phyloP scores from a whole-genome alignment of 2,329 filamentous ascomycete species.

The Diaporthe vexans region DNA sequence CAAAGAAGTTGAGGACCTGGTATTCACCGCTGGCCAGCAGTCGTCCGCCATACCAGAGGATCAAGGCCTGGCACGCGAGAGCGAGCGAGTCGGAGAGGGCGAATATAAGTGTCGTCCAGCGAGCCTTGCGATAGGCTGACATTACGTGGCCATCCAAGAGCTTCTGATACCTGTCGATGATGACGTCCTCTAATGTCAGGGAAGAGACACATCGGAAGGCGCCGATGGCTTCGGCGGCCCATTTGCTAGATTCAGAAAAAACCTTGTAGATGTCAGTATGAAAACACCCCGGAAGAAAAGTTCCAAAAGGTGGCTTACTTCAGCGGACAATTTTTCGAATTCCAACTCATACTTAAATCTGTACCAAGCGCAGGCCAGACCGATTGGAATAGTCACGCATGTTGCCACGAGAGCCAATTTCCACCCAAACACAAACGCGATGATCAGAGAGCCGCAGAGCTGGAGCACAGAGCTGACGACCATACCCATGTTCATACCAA shows the following conservation, averaged over 20 bases:
- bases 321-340: slow-evolving; percentile 77
- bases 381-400: slow-evolving; percentile 70
- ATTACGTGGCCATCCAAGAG: slow-evolving; percentile 72
- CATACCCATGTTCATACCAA: slow-evolving; percentile 75
- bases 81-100: slow-evolving; percentile 78
- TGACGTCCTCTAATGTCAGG: slow-evolving; percentile 77
- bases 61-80: slow-evolving; percentile 73
- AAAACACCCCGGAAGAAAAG: too few relatives aligned
- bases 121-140: slow-evolving; percentile 72
- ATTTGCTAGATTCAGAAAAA: slow-evolving; percentile 80
- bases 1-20: slow-evolving; percentile 61
- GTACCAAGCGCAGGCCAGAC: slow-evolving; percentile 63
- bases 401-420: slow-evolving; percentile 79
- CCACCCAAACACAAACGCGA: slow-evolving; percentile 82
- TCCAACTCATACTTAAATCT: slow-evolving; percentile 72
- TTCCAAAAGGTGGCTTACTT: slow-evolving; percentile 49
- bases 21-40: slow-evolving; percentile 68
- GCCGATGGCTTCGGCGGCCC: slow-evolving; percentile 80
- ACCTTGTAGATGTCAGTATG: slow-evolving; percentile 49
- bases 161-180: slow-evolving; percentile 71
- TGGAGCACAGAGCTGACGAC: slow-evolving; percentile 75
- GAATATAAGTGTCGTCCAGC: slow-evolving; percentile 74
- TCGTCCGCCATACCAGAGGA: slow-evolving; percentile 76
- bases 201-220: slow-evolving; percentile 81
- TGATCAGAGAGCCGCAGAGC: slow-evolving; percentile 73